Percentiles rank a stretch among this genome's conserved stretches.
These are phyloP conservation scores for Pelargonium cotyledonis DNA, from an alignment of 441 rosid genomes.

Conservation along the genomic window DNA sequence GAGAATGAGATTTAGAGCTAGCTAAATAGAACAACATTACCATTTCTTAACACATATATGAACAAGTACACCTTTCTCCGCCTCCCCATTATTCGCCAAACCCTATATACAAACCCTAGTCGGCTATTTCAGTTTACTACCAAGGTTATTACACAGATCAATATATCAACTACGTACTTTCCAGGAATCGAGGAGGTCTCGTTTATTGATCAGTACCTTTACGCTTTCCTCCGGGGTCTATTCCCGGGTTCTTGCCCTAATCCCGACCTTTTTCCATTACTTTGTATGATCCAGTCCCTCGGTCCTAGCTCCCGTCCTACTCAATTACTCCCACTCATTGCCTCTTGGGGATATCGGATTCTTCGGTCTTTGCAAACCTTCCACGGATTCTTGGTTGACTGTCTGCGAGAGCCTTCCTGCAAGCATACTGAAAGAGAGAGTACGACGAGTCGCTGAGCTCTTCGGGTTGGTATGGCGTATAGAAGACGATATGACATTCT, in stretches of 20 bases:
- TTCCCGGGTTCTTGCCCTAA: neutral
- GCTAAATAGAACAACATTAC: no score
- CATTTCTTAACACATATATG: no score
- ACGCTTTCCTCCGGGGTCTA: neutral
- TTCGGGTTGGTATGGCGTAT: neutral
- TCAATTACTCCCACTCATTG: conserved; percentile 22
- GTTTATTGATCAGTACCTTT: neutral
- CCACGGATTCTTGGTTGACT: conserved; percentile 96
- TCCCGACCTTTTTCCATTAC: conserved; percentile 8
- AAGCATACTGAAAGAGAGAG: conserved; percentile 64
- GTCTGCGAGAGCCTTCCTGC: conserved; percentile 99
- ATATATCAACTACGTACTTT: conserved; percentile 2
- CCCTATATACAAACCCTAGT: neutral
- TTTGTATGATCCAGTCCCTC: conserved; percentile 15
- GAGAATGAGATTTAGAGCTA: no score
- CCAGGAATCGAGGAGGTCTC: neutral
- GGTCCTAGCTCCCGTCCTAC: conserved; percentile 11
- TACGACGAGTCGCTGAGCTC: conserved; percentile 6
- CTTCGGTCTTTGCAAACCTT: conserved; percentile 91
- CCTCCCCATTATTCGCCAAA: no score
- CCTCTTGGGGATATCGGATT: conserved; percentile 36
- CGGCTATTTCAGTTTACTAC: conserved; percentile 4
- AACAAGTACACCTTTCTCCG: no score
- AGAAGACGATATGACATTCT: neutral
- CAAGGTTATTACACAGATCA: neutral